A percentile compares a stretch with the other conserved stretches of the same genome.
These are phyloP conservation scores for Phytophthora meadii DNA, from an alignment of 352 stramenopile genomes.

Conservation along the genomic window DNA sequence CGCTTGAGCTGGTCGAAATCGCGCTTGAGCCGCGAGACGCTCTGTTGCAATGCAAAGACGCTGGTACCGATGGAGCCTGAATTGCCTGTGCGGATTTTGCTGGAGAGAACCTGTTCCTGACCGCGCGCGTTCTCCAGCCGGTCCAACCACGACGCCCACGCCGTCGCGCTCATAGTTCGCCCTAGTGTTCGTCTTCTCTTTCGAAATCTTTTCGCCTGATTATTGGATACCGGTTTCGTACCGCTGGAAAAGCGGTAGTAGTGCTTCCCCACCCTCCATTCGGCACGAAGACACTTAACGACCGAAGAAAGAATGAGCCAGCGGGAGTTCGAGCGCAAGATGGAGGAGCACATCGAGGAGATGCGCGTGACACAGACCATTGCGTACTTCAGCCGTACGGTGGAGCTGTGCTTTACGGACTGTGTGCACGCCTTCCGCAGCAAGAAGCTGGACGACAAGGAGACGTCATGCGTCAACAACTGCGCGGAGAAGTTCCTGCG, in stretches of 20 bases:
- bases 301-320: conserved; percentile 56
- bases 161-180: conserved; percentile 61
- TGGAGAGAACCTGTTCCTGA: conserved; percentile 68
- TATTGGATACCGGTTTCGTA: no score
- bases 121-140: conserved; percentile 76
- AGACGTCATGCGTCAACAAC: conserved; percentile 88
- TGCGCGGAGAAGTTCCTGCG: conserved; percentile 92
- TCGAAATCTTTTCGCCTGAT: conserved; percentile 9
- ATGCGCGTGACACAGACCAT: conserved; percentile 92
- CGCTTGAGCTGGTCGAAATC: conserved; percentile 85
- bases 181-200: conserved; percentile 2
- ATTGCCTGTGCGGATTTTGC: conserved; percentile 77
- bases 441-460: conserved; percentile 92
- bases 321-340: conserved; percentile 89
- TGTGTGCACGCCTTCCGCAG: conserved; percentile 92
- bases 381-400: conserved; percentile 90
- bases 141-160: conserved; percentile 85
- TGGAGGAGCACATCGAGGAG: conserved; percentile 92
- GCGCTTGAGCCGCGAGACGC: conserved; percentile 75
- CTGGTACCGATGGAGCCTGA: conserved; percentile 70
- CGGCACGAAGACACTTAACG: neutral
- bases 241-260: no score
- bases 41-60: conserved; percentile 88
- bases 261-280: no score
- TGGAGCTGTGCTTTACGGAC: conserved; percentile 90